Evolutionary conservation across 2,329 filamentous ascomycete species (phyloP).

Genomic region (Calonectria montana): DNA sequence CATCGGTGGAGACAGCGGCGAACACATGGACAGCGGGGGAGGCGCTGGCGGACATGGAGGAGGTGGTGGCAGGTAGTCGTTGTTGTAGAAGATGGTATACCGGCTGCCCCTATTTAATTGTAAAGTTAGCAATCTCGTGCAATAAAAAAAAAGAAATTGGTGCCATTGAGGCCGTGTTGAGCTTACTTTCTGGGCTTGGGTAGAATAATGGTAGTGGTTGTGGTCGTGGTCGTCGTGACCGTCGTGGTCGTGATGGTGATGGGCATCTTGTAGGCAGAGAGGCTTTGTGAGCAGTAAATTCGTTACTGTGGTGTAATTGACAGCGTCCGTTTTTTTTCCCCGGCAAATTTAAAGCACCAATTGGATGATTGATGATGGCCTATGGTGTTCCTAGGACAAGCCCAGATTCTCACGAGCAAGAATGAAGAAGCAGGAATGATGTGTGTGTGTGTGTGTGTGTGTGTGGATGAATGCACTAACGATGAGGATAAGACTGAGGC

Average conservation of each 20-base stretch:
- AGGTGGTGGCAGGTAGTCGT: background rate
- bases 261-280: background rate
- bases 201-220: background rate
- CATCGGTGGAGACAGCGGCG: background rate
- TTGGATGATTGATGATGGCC: background rate
- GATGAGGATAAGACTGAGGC: background rate
- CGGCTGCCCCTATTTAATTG: background rate
- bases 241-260: background rate
- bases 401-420: background rate
- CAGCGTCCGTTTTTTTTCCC: background rate
- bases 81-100: background rate
- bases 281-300: background rate
- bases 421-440: background rate
- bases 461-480: background rate
- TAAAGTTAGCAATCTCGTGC: background rate
- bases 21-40: background rate
- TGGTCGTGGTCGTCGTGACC: background rate
- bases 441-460: too few species aligned
- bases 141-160: background rate
- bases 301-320: background rate
- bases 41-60: background rate
- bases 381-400: background rate
- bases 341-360: background rate
- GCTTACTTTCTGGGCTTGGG: background rate
- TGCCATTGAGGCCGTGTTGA: background rate